Percentiles rank a stretch among this genome's conserved stretches.
These are phyloP conservation scores for Bacidia gigantensis DNA, from an alignment of 495 filamentous ascomycete genomes.

Conservation along the genomic window DNA sequence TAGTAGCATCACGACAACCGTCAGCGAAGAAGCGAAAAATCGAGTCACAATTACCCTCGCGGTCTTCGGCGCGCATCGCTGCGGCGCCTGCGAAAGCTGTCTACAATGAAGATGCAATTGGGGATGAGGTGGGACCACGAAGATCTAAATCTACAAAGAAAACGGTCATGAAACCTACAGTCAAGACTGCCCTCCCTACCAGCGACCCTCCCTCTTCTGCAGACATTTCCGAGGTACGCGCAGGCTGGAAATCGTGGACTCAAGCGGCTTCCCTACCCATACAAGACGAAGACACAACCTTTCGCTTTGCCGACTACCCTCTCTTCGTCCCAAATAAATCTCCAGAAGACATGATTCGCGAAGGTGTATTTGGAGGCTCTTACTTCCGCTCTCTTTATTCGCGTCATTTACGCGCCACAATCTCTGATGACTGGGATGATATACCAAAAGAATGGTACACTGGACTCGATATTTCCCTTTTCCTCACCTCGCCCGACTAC, in stretches of 20 bases:
- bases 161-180: background rate
- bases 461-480: constrained; percentile 23
- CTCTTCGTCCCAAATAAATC: constrained; percentile 35
- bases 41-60: constrained; percentile 15
- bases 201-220: background rate
- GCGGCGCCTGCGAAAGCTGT: constrained; percentile 12
- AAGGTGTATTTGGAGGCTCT: constrained; percentile 34
- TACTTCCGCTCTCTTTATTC: constrained; percentile 34
- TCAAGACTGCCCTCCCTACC: constrained; percentile 2
- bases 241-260: constrained; percentile 30
- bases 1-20: background rate
- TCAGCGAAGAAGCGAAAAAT: constrained; percentile 19
- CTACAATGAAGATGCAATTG: constrained; percentile 19
- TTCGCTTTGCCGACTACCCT: constrained; percentile 29
- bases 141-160: background rate
- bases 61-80: constrained; percentile 27
- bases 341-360: constrained; percentile 32
- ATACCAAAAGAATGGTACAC: constrained; percentile 28
- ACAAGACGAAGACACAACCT: constrained; percentile 25
- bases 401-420: constrained; percentile 23
- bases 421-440: constrained; percentile 30
- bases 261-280: constrained; percentile 22
- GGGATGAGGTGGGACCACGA: background rate
- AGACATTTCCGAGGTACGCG: constrained; percentile 23
- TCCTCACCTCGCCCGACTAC: constrained; percentile 24